phyloP scores from a whole-genome alignment of 805 yeast genomes.

The Yarrowia sp. region DNA sequence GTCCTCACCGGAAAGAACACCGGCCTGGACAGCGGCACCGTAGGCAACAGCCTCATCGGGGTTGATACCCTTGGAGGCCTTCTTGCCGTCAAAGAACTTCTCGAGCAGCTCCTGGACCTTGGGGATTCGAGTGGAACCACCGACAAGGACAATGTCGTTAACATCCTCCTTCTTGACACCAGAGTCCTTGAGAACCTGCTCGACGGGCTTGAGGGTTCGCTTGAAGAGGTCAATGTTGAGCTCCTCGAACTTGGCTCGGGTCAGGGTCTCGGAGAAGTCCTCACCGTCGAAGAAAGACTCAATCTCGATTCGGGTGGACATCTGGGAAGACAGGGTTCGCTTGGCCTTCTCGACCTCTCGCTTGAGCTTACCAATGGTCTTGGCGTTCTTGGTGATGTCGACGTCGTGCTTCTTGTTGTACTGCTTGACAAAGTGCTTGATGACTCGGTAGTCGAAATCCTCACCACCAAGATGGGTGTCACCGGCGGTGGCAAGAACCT shows the following conservation, averaged over 20 bases:
- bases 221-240: constrained; percentile 90
- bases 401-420: constrained; percentile 92
- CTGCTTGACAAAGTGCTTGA: constrained; percentile 78
- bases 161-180: constrained; percentile 85
- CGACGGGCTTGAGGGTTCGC: constrained; percentile 94
- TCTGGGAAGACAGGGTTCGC: constrained; percentile 93
- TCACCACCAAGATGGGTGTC: constrained; percentile 98
- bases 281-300: constrained; percentile 94
- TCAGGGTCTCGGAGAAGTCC: constrained; percentile 92
- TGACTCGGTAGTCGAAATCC: constrained; percentile 90
- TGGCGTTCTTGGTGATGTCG: constrained; percentile 79
- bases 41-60: constrained; percentile 99
- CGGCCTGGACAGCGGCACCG: constrained; percentile 99
- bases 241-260: constrained; percentile 98
- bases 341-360: constrained; percentile 98
- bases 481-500: constrained; percentile 93
- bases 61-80: constrained; percentile 95
- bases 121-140: constrained; percentile 99
- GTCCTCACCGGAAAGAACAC: constrained; percentile 94
- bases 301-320: constrained; percentile 94
- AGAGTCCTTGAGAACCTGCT: constrained; percentile 92
- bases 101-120: constrained; percentile 94
- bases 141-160: constrained; percentile 95
- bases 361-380: constrained; percentile 91
- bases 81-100: constrained; percentile 90